These are phyloP conservation scores for Gaeumannomyces tritici DNA, from an alignment of 2,329 filamentous ascomycete genomes.

Conservation along the genomic window DNA sequence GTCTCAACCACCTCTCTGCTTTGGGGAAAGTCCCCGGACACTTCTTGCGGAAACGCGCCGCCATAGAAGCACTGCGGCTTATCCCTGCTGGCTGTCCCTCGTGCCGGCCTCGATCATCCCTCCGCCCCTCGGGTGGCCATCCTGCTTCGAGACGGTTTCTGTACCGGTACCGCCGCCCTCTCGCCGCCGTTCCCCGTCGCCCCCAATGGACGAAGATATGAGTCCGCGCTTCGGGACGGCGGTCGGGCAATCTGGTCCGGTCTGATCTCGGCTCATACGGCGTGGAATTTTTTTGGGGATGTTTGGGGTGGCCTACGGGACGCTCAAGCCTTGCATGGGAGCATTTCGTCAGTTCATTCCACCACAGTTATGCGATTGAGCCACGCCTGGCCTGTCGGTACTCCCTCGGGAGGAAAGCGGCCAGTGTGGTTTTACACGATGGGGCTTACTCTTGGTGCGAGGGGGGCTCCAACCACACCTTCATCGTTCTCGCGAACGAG, in stretches of 20 bases:
- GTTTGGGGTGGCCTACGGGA: conserved; percentile 11
- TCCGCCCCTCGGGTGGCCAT: conserved; percentile 18
- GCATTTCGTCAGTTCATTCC: conserved; percentile 71
- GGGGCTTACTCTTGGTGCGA: conserved; percentile 99
- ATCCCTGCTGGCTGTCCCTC: conserved; percentile 55
- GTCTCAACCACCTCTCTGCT: conserved; percentile 44
- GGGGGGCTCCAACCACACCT: conserved; percentile 47
- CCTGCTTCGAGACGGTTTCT: conserved; percentile 18
- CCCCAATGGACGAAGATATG: conserved; percentile 75
- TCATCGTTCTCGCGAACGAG: conserved; percentile 2
- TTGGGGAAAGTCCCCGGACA: conserved; percentile 99
- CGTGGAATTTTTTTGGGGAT: conserved; percentile 17
- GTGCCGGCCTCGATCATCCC: conserved; percentile 7
- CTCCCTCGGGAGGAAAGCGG: conserved; percentile 11
- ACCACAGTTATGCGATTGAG: conserved; percentile 98
- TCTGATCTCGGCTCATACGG: conserved; percentile 7
- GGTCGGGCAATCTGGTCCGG: conserved; percentile 10
- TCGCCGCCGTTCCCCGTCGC: conserved; percentile 23
- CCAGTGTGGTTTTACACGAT: conserved; percentile 80
- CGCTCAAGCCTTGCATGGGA: conserved; percentile 46
- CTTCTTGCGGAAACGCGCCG: conserved; percentile 91
- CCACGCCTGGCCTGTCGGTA: conserved; percentile 22
- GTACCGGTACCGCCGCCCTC: not conserved
- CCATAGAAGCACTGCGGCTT: conserved; percentile 98
- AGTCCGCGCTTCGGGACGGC: conserved; percentile 52